Conservation (phyloP, 768 basidiomycete genomes). For the Lyophyllum shimeji region DNA sequence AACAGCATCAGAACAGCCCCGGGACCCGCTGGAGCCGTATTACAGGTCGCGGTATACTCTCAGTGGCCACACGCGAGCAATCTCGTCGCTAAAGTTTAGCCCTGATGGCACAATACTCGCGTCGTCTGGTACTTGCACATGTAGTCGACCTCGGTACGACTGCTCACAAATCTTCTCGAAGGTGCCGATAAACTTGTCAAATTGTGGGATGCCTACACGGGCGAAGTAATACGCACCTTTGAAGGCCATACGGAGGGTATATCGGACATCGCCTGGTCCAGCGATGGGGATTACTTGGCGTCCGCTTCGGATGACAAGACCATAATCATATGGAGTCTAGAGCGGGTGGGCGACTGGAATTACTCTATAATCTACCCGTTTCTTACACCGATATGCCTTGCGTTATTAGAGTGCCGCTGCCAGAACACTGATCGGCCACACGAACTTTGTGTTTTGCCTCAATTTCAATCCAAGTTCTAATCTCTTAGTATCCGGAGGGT, state of each 20-base stretch:
- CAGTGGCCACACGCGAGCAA: conserved; percentile 78
- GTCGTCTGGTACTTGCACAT: conserved; percentile 67
- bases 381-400: conserved; percentile 7
- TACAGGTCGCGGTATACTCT: conserved; percentile 64
- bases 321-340: conserved; percentile 81
- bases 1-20: conserved; percentile 1
- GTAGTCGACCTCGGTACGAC: conserved; percentile 13
- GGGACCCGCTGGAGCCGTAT: conserved; percentile 32
- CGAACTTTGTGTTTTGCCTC: conserved; percentile 92
- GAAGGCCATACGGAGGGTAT: conserved; percentile 80
- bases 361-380: conserved; percentile 7
- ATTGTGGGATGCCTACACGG: conserved; percentile 74
- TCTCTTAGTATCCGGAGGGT: conserved; percentile 89
- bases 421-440: conserved; percentile 79
- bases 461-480: conserved; percentile 91
- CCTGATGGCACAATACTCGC: conserved; percentile 81
- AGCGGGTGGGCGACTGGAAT: conserved; percentile 43
- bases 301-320: conserved; percentile 94
- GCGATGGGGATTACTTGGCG: conserved; percentile 78
- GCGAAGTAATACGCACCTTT: conserved; percentile 71
- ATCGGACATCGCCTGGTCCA: conserved; percentile 89
- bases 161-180: conserved; percentile 39
- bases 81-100: conserved; percentile 88
- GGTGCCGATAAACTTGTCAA: conserved; percentile 84
- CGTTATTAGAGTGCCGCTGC: conserved; percentile 50